These are phyloP conservation scores for Prorocentrum cordatum DNA, from an alignment of 169 alveolate species.

Conservation along the genomic window DNA sequence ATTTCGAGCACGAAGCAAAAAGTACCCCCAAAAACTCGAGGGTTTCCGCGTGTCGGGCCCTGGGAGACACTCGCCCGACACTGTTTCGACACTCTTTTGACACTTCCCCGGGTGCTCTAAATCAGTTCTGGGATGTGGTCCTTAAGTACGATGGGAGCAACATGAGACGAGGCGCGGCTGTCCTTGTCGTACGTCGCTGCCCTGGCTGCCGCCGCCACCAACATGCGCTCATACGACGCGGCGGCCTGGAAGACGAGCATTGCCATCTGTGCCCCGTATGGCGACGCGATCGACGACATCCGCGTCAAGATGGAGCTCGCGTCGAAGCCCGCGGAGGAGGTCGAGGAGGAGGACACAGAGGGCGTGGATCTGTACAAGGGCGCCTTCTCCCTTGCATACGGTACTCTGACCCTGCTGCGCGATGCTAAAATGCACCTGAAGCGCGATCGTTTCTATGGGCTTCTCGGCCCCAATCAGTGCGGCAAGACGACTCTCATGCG, in stretches of 20 bases:
- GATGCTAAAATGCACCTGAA: constrained; percentile 71
- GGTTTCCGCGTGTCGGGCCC: too few species aligned
- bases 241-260: neutral
- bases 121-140: too few species aligned
- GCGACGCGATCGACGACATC: constrained; percentile 24
- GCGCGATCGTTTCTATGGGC: constrained; percentile 11
- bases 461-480: constrained; percentile 59
- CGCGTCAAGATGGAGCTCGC: constrained; percentile 64
- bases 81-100: too few species aligned
- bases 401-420: constrained; percentile 70
- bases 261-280: constrained; percentile 18
- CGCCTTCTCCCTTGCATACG: constrained; percentile 72
- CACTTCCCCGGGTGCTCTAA: too few species aligned
- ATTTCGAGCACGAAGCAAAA: too few species aligned
- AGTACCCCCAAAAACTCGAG: too few species aligned
- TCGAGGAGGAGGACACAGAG: constrained; percentile 68
- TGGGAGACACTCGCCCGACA: too few species aligned
- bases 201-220: constrained; percentile 51
- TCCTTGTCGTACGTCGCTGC: constrained; percentile 28
- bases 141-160: too few species aligned
- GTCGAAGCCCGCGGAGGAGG: constrained; percentile 61
- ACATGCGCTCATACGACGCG: constrained; percentile 48
- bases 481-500: constrained; percentile 71
- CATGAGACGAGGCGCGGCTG: constrained; percentile 21
- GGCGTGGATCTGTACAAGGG: constrained; percentile 71